Base-by-base conservation (phyloP, 129 eudicot genomes). In the Flaveria robusta region DNA sequence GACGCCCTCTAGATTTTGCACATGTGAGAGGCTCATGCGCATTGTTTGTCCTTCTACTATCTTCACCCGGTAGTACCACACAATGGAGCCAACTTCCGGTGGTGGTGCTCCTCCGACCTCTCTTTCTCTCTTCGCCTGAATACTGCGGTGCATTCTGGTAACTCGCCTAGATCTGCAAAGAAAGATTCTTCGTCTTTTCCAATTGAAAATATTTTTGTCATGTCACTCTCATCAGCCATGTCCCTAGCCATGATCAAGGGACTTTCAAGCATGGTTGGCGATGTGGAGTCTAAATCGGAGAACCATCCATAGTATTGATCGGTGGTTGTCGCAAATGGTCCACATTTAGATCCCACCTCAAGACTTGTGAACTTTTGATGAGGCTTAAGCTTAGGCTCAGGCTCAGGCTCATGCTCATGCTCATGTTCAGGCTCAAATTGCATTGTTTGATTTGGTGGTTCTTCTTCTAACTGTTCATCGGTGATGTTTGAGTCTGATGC, bases 81-180 rank as follows among this genome's bases (percentile, higher is more conserved):
- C 81, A 84, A 85, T 24, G 88, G 79, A 41, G 87, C 80, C 83
- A 85, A 74, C 58, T 66, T 29, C 34, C 5, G 80, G 76, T 81
- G 88, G 77, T 83, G 83, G 42, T 75, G 86, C 45, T 84, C 85
- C 87, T 68, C 87, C 79, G 71, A 86, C 68, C 79, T 82, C 55
- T 56, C 83, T 74, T 78, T 76, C 83, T 59, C 81, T 63, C 76
- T 81, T 16, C 83, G 83, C 72, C 88, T 68, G 83, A 92, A 92
- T 50, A 92, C 97, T 9, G 86, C 66, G 10, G 96, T 86, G 70
- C 96, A 92, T 70, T 92, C 97, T 11, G 97, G 97, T 79, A 92
- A 50, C 87, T 89, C 97, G 1, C 87, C 97, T 26, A 92, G 87
- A 79, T 92, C 97, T 1, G 96, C 97, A 52, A 89, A 92, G 19